Base-by-base conservation (phyloP, 2,329 filamentous ascomycete species). In the Cercospora janseana region DNA sequence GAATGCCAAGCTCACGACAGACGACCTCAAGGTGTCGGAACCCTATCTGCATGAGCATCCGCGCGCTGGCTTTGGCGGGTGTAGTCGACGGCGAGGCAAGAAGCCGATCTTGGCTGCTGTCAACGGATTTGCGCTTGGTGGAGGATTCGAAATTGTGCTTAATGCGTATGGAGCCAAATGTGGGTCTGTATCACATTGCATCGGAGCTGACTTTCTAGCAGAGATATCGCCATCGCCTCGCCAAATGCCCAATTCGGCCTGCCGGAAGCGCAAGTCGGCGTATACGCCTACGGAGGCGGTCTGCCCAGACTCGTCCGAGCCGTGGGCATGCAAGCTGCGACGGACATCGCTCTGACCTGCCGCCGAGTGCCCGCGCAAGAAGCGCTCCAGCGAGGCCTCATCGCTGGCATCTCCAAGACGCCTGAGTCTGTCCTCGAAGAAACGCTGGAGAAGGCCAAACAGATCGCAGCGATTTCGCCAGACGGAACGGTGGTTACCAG, bases 31-130 rank as follows among this genome's bases (percentile, higher is more conserved):
- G 31, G 54, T 50, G 26, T 43, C 42, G 0, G 32, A 56, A 42
- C 50, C 51, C 7, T 59, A 49, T 35, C n/a, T 58, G 23, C 52
- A 58, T 45, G 57, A 54, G 23, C 50, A 59, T 46, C 55, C 52
- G 4, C 50, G 58, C 18, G 66, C 68, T 1, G 80, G 79, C 0
- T 79, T 81, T 61, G 75, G 69, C 9, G 80, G 78, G 0, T 61
- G 84, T 10, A 78, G 76, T 32, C 69, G 76, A 23, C 70, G 81
- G 8, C 65, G 66, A 10, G 80, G 81, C 0, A 81, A 79, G 69
- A 81, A 81, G 63, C 79, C 79, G 1, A 71, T 81, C 40, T 75
- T 81, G 62, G 77, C 76, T 6, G 79, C 79, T 2, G 76, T 80
- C 1, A 81, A 81, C 63, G 79, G 79, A 0, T 71, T 77, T 49